Conservation (phyloP, 1,284 basidiomycete species). For the Rhizoctonia solani region DNA sequence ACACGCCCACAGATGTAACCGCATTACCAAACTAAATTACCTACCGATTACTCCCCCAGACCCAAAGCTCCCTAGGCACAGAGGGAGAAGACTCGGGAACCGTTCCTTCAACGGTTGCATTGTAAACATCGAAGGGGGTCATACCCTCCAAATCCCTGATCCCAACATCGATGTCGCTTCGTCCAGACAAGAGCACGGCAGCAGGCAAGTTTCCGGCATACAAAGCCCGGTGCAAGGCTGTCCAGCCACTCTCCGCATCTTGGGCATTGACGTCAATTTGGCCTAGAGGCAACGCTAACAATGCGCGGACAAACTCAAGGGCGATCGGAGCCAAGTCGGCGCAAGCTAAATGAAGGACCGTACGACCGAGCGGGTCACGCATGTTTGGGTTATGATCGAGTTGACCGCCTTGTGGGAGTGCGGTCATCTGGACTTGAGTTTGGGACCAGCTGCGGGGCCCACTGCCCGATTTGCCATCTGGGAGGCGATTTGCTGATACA, state of each 20-base stretch:
- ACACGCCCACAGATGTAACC: not conserved
- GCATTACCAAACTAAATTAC: not conserved
- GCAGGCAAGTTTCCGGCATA: conserved; percentile 85
- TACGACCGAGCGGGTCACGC: conserved; percentile 71
- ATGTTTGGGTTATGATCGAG: conserved; percentile 67
- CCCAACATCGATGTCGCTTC: conserved; percentile 71
- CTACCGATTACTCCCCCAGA: conserved; percentile 89
- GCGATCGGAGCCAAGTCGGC: conserved; percentile 61
- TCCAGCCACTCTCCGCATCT: conserved; percentile 90
- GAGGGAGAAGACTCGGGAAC: conserved; percentile 56
- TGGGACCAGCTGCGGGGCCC: conserved; percentile 69
- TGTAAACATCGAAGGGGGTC: conserved; percentile 93
- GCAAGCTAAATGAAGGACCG: conserved; percentile 84
- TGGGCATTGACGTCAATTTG: conserved; percentile 78
- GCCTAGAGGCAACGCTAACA: conserved; percentile 70
- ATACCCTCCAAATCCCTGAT: conserved; percentile 90
- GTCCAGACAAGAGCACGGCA: conserved; percentile 76
- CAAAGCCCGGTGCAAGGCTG: conserved; percentile 87
- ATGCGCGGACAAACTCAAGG: conserved; percentile 76
- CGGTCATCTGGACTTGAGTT: conserved; percentile 49
- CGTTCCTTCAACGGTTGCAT: conserved; percentile 79
- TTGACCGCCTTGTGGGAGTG: conserved; percentile 42
- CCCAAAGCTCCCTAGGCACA: conserved; percentile 68
- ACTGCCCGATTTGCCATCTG: conserved; percentile 44
- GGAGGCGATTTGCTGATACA: conserved; percentile 47